Evolutionary conservation across 202 grass and related monocot species (phyloP), one percentile per base, ranked within the genome.

Genomic region (Cymbopogon flexuosus): DNA sequence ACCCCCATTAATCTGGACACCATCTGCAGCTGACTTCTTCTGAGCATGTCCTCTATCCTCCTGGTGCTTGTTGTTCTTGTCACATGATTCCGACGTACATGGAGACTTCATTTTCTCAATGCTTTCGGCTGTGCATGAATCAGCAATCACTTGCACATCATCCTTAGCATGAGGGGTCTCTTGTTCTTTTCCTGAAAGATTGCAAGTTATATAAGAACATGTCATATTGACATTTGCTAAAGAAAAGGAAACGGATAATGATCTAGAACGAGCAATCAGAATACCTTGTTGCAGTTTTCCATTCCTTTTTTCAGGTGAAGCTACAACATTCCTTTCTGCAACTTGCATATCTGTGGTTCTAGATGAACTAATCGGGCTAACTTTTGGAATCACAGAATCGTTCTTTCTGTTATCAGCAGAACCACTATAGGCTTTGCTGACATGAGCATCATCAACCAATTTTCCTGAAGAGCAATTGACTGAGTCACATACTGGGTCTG

Each of bases 321-420:
- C 40, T 8, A 33, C 22, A 72, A 24, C 59, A n/a, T 46, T 79
- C 57, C 43, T 87, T 84, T 87, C 81, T 31, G 73, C 62, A 75
- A 15, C 35, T 16, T 70, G 41, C 62, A 74, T 30, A 22, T 41
- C 54, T 31, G 42, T 70, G 10, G 62, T 61, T 79, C 42, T 5
- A 62, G 33, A 80, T 73, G 79, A 89, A 82, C 72, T 61, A 41
- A 13, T 68, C 16, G 40, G 72, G 19, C 39, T 62, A 84, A 87
- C 82, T 51, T 91, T 80, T 46, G 79, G 84, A 6, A 37, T 84
- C 61, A 66, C 67, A 82, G 62, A 47, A 19, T 37, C 66, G 3
- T 84, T 79, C 14, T 77, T 84, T 83, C n/a, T 77, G 62, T 87
- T 81, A 63, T 59, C 78, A 85, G 86, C 77, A 78, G 92, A 86